phyloP scores from a whole-genome alignment of 1,284 basidiomycete species.

The Boletus sp. region DNA sequence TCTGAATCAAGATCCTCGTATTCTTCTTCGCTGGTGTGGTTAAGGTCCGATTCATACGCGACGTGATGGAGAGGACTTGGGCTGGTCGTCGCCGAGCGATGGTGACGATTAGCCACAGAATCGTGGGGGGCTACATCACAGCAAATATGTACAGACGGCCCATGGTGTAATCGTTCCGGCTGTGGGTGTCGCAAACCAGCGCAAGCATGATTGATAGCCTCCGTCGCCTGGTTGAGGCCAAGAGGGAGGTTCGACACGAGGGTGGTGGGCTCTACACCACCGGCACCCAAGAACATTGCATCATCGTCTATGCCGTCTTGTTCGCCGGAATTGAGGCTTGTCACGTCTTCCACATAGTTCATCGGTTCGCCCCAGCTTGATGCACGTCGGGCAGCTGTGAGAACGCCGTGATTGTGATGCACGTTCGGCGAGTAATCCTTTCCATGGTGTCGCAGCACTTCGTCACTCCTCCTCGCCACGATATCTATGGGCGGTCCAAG shows the following conservation, averaged over 20 bases:
- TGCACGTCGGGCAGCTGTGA: conserved; percentile 49
- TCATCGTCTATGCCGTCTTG: conserved; percentile 42
- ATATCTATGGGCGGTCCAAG: conserved; percentile 24
- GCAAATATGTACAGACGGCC: conserved; percentile 20
- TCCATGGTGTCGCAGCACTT: conserved; percentile 31
- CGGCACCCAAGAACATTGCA: conserved; percentile 49
- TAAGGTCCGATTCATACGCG: conserved; percentile 33
- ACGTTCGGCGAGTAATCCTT: conserved; percentile 18
- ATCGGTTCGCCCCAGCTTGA: conserved; percentile 58
- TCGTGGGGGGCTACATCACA: conserved; percentile 29
- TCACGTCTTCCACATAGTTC: conserved; percentile 46
- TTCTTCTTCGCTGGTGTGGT: conserved; percentile 30
- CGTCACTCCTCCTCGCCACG: conserved; percentile 32
- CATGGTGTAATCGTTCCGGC: conserved; percentile 27
- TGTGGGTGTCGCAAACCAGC: conserved; percentile 26
- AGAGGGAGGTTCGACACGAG: conserved; percentile 38
- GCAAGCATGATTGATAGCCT: conserved; percentile 26
- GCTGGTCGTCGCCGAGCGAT: conserved; percentile 36
- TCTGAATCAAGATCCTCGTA: conserved; percentile 34
- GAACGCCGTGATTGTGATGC: conserved; percentile 30
- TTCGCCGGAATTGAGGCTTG: conserved; percentile 51
- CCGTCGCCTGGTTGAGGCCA: conserved; percentile 33
- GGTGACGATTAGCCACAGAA: conserved; percentile 24
- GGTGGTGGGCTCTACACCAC: conserved; percentile 45
- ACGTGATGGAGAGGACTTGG: conserved; percentile 42